A percentile compares a stretch with the other conserved stretches of the same genome.
phyloP scores from a whole-genome alignment of 257 asterid species.

The Nemophila menziesii region DNA sequence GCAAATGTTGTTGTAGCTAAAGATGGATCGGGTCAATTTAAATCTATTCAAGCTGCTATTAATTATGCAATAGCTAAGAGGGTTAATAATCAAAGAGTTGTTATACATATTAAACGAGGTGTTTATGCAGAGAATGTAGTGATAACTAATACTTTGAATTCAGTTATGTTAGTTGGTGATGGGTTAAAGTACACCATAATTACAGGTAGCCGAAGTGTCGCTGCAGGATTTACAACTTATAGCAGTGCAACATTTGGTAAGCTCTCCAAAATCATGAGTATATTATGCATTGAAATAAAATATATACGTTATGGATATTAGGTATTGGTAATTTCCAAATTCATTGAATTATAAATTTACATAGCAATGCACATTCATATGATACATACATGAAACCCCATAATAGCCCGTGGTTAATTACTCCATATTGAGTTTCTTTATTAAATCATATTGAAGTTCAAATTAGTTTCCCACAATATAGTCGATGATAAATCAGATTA shows the following conservation, averaged over 20 bases:
- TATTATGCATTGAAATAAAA: too few species aligned
- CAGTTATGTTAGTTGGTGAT: constrained; percentile 63
- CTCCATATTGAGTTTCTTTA: too few species aligned
- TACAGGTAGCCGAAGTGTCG: constrained; percentile 54
- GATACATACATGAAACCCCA: too few species aligned
- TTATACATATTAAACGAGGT: constrained; percentile 61
- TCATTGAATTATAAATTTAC: too few species aligned
- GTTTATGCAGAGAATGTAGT: constrained; percentile 51
- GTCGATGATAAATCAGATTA: too few species aligned
- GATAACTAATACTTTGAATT: constrained; percentile 35
- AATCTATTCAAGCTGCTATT: constrained; percentile 56
- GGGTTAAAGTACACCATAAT: constrained; percentile 53
- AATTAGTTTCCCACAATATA: too few species aligned
- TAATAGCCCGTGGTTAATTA: too few species aligned
- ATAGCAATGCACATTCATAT: too few species aligned
- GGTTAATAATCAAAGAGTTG: constrained; percentile 30
- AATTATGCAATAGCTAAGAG: constrained; percentile 33
- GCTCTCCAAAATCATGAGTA: too few species aligned
- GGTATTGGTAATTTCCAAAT: too few species aligned
- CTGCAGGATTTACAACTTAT: constrained; percentile 60
- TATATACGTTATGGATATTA: too few species aligned
- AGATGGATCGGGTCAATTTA: constrained; percentile 56
- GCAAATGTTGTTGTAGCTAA: constrained; percentile 50
- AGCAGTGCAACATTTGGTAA: constrained; percentile 76
- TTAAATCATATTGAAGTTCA: too few species aligned